Evolutionary conservation across 148 eudicot genomes (phyloP), one percentile per base, ranked within the genome.

Genomic region (Talinum fruticosum): DNA sequence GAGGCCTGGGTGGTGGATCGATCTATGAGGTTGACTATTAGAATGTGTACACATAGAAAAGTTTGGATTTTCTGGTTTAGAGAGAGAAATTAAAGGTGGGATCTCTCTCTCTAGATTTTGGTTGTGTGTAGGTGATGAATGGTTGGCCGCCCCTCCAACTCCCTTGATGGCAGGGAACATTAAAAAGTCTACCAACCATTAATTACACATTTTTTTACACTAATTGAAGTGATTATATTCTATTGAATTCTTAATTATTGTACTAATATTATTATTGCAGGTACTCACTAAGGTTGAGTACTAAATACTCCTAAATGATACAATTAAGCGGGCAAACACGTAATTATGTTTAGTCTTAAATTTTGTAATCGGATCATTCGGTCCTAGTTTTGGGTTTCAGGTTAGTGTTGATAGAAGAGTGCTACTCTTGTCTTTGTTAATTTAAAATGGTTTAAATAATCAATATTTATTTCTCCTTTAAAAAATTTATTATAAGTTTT

Each of bases 71-170:
- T 51, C 0, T 41, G 69, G 32, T 45, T 33, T 14, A 49, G 28
- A 26, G 41, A 69, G 66, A 80, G 64, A 73, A 29, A 49, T 35
- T 66, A 26, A 67, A 75, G 32, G 13, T 3, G 32, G 34, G 66
- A 8, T 28, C 2, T 45, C 19, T 49, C 19, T 54, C 41, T 18
- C 51, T 15, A 45, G 14, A 73, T 74, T 61, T 80, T 37, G 38
- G 75, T n/a, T 29, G 34, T 67, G 66, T 81, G 66, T 81, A 54
- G 80, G 80, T 81, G 69, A 72, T 81, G 69, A 72, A 81, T 57
- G 78, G 84, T 81, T 66, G 84, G 84, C 80, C 73, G 80, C 59
- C 80, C 38, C 53, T 65, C 33, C 73, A 77, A 66, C 73, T 66
- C 73, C 67, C 14, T 66, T 76, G 18, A 65, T 77, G 77, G 84